Conservation (phyloP, 345 rosid species). For the Lepidium didymum region DNA sequence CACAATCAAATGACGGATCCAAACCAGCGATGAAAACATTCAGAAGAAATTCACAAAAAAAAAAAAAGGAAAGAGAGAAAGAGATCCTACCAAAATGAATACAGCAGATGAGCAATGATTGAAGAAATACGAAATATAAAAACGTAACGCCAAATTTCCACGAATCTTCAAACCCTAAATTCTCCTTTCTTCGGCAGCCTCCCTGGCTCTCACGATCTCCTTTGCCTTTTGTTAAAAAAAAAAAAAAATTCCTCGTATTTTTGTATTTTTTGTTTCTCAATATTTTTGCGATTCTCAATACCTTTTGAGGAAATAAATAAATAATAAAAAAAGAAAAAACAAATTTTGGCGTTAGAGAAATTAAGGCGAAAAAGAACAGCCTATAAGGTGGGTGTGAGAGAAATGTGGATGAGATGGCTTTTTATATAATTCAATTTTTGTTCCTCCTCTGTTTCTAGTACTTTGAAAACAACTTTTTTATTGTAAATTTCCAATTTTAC, state of each 20-base stretch:
- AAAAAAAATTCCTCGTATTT: not conserved
- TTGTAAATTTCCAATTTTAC: not conserved
- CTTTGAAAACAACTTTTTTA: conserved; percentile 5
- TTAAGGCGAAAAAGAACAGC: not conserved
- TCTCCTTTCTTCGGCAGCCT: conserved; percentile 23
- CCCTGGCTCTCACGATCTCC: conserved; percentile 31
- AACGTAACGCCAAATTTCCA: conserved; percentile 5
- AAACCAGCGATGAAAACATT: conserved; percentile 1
- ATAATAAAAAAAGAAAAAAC: not conserved
- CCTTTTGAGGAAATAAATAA: not conserved
- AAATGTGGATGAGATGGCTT: conserved; percentile 15
- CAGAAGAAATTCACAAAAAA: not conserved
- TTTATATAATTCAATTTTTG: not conserved
- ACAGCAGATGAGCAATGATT: not conserved
- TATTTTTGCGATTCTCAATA: conserved; percentile 12
- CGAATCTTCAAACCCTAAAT: conserved; percentile 17
- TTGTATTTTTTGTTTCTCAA: not conserved
- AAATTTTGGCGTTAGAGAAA: not conserved
- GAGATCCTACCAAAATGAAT: not conserved
- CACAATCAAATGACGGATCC: not conserved
- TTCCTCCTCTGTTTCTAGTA: not conserved
- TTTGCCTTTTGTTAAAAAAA: not conserved
- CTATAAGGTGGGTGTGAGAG: conserved; percentile 21
- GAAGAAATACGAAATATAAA: not conserved
- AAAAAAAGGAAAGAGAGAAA: not conserved